A percentile compares a stretch with the other conserved stretches of the same genome.
Conservation (phyloP, 768 basidiomycete species). For the Suillus lakei region DNA sequence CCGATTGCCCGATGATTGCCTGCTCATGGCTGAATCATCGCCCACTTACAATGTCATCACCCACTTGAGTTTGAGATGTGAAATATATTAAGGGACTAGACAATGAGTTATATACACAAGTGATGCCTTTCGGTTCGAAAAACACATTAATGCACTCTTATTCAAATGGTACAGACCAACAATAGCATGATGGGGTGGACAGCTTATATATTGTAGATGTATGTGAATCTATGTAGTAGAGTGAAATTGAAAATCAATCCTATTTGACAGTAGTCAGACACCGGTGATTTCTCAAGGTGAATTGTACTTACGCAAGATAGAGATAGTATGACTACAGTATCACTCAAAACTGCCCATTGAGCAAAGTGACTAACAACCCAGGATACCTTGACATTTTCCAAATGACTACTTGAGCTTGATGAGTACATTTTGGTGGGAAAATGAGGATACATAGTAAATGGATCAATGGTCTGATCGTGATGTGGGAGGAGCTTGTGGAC, state of each 20-base stretch:
- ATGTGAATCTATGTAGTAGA: too few species aligned
- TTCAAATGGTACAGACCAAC: too few species aligned
- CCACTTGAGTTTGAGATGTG: too few species aligned
- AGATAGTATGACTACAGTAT: constrained; percentile 5
- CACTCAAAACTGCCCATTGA: neutral
- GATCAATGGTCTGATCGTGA: neutral
- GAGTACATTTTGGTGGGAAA: neutral
- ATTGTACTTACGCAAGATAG: neutral
- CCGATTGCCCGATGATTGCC: too few species aligned
- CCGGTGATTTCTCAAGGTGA: neutral
- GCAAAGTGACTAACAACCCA: constrained; percentile 3
- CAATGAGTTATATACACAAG: too few species aligned
- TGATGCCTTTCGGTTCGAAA: too few species aligned
- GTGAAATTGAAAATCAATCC: neutral
- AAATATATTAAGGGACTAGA: too few species aligned
- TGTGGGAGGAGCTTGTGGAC: constrained; percentile 2
- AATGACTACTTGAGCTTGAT: neutral
- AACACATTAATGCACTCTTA: too few species aligned
- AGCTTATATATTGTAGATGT: too few species aligned
- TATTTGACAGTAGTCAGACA: neutral
- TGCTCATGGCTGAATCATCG: too few species aligned
- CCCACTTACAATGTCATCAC: too few species aligned
- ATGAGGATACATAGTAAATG: constrained; percentile 5
- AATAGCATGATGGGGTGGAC: too few species aligned
- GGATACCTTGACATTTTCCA: constrained; percentile 2